These are phyloP conservation scores for Aspergillus affinis DNA, from an alignment of 495 filamentous ascomycete genomes.

Conservation along the genomic window DNA sequence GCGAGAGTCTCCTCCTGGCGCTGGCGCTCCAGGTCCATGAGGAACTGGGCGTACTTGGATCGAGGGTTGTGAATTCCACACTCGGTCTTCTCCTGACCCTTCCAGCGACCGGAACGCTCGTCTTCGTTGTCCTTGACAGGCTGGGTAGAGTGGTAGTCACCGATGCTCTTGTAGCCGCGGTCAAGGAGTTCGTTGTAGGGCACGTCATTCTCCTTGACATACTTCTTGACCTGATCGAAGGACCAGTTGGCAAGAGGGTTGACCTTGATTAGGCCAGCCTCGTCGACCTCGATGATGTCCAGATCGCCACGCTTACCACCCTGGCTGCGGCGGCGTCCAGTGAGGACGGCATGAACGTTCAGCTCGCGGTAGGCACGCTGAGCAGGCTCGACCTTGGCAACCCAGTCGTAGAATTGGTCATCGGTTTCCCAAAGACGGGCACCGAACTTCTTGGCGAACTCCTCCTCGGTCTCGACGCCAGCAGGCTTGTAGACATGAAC, in stretches of 20 bases:
- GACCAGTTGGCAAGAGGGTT: conserved; percentile 98
- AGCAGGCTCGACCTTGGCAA: conserved; percentile 95
- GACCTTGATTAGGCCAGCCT: conserved; percentile 91
- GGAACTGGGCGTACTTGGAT: conserved; percentile 83
- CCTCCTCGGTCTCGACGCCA: conserved; percentile 62
- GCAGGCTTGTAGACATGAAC: conserved; percentile 88
- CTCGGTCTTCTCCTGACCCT: conserved; percentile 90
- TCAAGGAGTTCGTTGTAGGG: conserved; percentile 93
- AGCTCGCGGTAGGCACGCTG: conserved; percentile 89
- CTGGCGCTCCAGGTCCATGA: conserved; percentile 72
- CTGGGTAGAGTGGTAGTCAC: conserved; percentile 96
- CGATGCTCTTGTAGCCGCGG: conserved; percentile 91
- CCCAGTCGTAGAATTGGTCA: conserved; percentile 89
- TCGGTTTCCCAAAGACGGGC: conserved; percentile 81
- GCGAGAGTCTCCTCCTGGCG: conserved; percentile 61
- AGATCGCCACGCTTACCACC: conserved; percentile 89
- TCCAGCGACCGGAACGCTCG: conserved; percentile 96
- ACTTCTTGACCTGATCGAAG: conserved; percentile 84
- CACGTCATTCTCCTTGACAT: conserved; percentile 80
- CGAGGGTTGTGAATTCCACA: conserved; percentile 98
- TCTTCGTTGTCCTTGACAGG: conserved; percentile 90
- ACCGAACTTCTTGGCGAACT: conserved; percentile 82
- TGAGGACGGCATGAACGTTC: conserved; percentile 87
- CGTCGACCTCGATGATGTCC: conserved; percentile 87
- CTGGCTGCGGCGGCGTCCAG: conserved; percentile 89